Evolutionary conservation across 768 basidiomycete genomes (phyloP).

Genomic region (Tricholoma sp.): DNA sequence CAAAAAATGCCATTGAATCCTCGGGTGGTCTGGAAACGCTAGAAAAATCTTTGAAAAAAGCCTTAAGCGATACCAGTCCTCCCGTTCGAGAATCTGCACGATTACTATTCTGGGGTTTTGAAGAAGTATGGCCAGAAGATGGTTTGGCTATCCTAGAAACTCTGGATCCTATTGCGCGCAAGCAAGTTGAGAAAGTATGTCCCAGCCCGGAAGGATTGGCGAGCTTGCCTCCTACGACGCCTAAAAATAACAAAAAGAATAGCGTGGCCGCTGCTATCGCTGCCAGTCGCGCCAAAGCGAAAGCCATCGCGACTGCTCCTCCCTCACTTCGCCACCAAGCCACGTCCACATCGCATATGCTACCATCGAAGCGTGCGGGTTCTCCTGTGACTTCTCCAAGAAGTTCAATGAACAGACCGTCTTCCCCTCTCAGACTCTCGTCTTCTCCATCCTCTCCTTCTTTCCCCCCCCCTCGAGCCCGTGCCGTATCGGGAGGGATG

Average conservation of each 20-base stretch:
- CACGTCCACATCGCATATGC: slow-evolving; percentile 62
- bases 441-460: slow-evolving; percentile 42
- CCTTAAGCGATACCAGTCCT: slow-evolving; percentile 75
- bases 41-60: slow-evolving; percentile 69
- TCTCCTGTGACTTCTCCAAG: slow-evolving; percentile 39
- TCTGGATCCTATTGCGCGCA: slow-evolving; percentile 65
- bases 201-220: slow-evolving; percentile 50
- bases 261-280: slow-evolving; percentile 86
- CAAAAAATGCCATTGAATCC: slow-evolving; percentile 63
- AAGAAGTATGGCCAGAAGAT: slow-evolving; percentile 67
- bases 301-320: slow-evolving; percentile 76
- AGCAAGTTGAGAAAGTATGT: slow-evolving; percentile 83
- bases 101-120: slow-evolving; percentile 73
- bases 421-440: slow-evolving; percentile 44
- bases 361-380: slow-evolving; percentile 39
- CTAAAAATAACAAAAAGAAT: slow-evolving; percentile 64
- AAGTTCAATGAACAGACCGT: slow-evolving; percentile 33
- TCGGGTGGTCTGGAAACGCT: slow-evolving; percentile 64
- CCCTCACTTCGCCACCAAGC: slow-evolving; percentile 79
- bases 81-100: slow-evolving; percentile 72
- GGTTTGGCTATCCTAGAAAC: slow-evolving; percentile 58
- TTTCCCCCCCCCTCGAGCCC: slow-evolving; percentile 32
- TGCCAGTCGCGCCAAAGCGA: slow-evolving; percentile 85
- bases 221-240: slow-evolving; percentile 40
- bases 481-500: slow-evolving; percentile 23